phyloP scores from a whole-genome alignment of 2,329 filamentous ascomycete species.

The Aspergillus tanneri region DNA sequence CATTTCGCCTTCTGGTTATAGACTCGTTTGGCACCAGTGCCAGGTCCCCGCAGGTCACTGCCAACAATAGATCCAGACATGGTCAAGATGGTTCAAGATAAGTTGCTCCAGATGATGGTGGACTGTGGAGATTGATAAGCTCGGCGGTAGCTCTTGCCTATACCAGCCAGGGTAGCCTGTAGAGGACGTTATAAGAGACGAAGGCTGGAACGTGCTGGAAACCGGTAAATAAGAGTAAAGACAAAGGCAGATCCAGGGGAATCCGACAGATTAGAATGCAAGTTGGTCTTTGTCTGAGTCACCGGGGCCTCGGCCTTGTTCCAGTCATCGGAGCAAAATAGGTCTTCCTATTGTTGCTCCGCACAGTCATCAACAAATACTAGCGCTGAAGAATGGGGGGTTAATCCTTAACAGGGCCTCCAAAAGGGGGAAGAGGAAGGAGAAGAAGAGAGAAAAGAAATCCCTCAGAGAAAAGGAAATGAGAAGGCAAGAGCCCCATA shows the following conservation, averaged over 20 bases:
- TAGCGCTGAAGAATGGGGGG: not conserved
- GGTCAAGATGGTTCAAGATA: slow-evolving; percentile 11
- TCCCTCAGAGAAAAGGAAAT: not conserved
- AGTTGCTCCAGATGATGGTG: not conserved
- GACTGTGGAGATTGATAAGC: not conserved
- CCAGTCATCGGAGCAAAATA: slow-evolving; percentile 11
- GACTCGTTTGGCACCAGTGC: slow-evolving; percentile 49
- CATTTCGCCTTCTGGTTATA: slow-evolving; percentile 44
- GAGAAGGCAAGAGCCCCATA: slow-evolving; percentile 1
- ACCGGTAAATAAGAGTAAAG: not conserved
- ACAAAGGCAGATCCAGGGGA: slow-evolving; percentile 1
- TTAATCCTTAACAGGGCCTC: not conserved
- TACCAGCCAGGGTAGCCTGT: not conserved
- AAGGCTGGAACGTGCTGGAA: not conserved
- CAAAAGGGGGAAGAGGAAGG: not conserved
- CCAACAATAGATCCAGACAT: slow-evolving; percentile 42
- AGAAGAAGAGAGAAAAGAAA: not conserved
- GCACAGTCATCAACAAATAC: not conserved
- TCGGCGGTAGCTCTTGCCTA: slow-evolving; percentile 2
- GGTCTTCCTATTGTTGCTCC: not conserved
- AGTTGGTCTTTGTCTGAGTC: slow-evolving; percentile 14
- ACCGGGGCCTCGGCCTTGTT: slow-evolving; percentile 4
- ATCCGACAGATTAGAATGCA: slow-evolving; percentile 6
- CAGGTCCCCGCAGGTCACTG: slow-evolving; percentile 55
- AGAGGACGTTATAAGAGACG: not conserved